These are phyloP conservation scores for Colletotrichum gloeosporioides DNA, from an alignment of 2,329 filamentous ascomycete genomes.

Conservation along the genomic window DNA sequence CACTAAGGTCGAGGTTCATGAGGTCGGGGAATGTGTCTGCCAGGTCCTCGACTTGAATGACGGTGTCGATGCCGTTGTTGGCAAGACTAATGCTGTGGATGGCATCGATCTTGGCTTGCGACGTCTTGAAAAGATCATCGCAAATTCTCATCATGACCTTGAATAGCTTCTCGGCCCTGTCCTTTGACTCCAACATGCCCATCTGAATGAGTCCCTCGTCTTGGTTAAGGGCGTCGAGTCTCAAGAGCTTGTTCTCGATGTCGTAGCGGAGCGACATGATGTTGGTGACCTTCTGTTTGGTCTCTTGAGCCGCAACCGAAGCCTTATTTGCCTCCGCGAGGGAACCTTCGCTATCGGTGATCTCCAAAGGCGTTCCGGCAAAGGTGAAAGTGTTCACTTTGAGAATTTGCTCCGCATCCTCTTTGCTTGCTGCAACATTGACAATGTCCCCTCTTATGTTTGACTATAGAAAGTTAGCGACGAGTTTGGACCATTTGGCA, in stretches of 20 bases:
- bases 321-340: slow-evolving; percentile 51
- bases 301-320: slow-evolving; percentile 60
- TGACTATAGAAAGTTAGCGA: slow-evolving; percentile 74
- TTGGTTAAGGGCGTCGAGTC: slow-evolving; percentile 78
- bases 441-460: slow-evolving; percentile 72
- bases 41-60: slow-evolving; percentile 75
- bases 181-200: slow-evolving; percentile 76
- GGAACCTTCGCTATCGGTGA: slow-evolving; percentile 50
- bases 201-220: slow-evolving; percentile 76
- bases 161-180: slow-evolving; percentile 85
- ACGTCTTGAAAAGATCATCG: slow-evolving; percentile 75
- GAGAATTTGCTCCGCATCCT: slow-evolving; percentile 67
- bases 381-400: slow-evolving; percentile 74
- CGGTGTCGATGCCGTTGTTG: slow-evolving; percentile 77
- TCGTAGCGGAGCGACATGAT: slow-evolving; percentile 81
- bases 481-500: slow-evolving; percentile 43
- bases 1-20: slow-evolving; percentile 86
- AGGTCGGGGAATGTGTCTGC: slow-evolving; percentile 83
- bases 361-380: slow-evolving; percentile 66
- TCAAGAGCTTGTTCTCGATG: slow-evolving; percentile 73
- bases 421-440: slow-evolving; percentile 69
- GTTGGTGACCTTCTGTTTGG: slow-evolving; percentile 70
- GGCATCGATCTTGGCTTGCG: slow-evolving; percentile 75
- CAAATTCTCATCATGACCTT: slow-evolving; percentile 89
- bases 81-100: slow-evolving; percentile 84